Base-by-base conservation (phyloP, 108 stramenopile species). In the Parmales sp. region DNA sequence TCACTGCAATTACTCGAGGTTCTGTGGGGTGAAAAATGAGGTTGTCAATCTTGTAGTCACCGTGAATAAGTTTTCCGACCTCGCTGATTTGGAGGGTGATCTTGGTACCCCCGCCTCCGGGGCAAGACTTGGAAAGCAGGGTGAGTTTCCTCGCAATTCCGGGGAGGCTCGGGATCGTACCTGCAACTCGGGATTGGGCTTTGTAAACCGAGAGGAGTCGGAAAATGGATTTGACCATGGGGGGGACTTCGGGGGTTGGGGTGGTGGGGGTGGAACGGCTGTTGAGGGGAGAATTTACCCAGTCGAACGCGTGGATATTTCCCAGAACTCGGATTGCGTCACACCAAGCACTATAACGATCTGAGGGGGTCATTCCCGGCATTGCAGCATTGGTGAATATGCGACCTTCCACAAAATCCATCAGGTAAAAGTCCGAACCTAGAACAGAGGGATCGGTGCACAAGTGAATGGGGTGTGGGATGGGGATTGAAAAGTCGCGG, bases 41-140 rank as follows among this genome's bases (percentile, higher is more conserved):
- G 82, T 98, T 98, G 78, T 98, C 97, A 46, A 98, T 80, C 54
- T 95, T 95, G 82, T 83, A 98, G 66, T 98, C 97, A 3, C 97
- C 97, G 72, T 98, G 97, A 20, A 95, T 64, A 34, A 98, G 74
- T 11, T 82, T 74, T 16, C 75, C 73, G 13, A 48, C 66, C 49
- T 86, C 73, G 9, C 90, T 84, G 74, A 86, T 80, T 31, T 71
- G 37, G 8, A 39, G 60, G 16, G 85, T 83, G 45, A 73, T 71
- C 13, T 69, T 28, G 8, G 51, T n/a, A n/a, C n/a, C n/a, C n/a
- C n/a, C n/a, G n/a, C n/a, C 28, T 45, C n/a, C 26, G 38, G 23
- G 4, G 25, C 26, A 5, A 71, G 2, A 7, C 45, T 38, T 18
- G 0, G 0, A n/a, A 16, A 13, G 23, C 16, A 20, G 38, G 28